Conservation (phyloP, 176 grass and related monocot genomes). For the Aegilops tauschii region DNA sequence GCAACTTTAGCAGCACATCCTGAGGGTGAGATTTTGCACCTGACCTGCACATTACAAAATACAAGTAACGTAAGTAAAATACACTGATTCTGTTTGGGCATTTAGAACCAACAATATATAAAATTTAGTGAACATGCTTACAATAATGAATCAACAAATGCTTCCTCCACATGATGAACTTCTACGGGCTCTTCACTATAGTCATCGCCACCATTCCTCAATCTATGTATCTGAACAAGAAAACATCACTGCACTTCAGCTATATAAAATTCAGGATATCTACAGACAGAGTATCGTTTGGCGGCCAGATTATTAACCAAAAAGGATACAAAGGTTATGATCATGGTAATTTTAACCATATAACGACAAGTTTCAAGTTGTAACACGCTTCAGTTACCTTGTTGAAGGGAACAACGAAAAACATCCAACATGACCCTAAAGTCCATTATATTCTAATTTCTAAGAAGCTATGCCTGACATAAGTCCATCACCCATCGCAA, state of each 20-base stretch:
- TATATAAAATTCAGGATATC: constrained; percentile 28
- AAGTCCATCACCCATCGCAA: neutral
- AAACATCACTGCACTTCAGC: constrained; percentile 28
- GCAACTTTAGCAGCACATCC: constrained; percentile 73
- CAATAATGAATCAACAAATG: constrained; percentile 89
- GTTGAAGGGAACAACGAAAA: neutral
- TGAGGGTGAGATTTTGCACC: constrained; percentile 93
- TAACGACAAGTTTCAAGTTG: no score
- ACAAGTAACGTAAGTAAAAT: neutral
- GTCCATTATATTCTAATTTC: constrained; percentile 3
- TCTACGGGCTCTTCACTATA: constrained; percentile 75
- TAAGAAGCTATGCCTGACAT: constrained; percentile 6
- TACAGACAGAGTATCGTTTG: constrained; percentile 11
- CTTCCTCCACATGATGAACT: constrained; percentile 83
- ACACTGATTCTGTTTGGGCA: constrained; percentile 12
- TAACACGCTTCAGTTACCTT: neutral
- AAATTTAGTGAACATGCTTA: constrained; percentile 43
- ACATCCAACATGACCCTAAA: neutral
- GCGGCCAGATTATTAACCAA: neutral
- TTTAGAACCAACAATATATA: constrained; percentile 6
- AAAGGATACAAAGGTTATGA: no score
- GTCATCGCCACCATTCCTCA: constrained; percentile 48
- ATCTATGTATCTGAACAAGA: constrained; percentile 69
- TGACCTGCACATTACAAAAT: constrained; percentile 53
- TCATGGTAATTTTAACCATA: no score